Evolutionary conservation across 768 basidiomycete species (phyloP), one percentile per base, ranked within the genome.

Genomic region (Termitomyces sp.): DNA sequence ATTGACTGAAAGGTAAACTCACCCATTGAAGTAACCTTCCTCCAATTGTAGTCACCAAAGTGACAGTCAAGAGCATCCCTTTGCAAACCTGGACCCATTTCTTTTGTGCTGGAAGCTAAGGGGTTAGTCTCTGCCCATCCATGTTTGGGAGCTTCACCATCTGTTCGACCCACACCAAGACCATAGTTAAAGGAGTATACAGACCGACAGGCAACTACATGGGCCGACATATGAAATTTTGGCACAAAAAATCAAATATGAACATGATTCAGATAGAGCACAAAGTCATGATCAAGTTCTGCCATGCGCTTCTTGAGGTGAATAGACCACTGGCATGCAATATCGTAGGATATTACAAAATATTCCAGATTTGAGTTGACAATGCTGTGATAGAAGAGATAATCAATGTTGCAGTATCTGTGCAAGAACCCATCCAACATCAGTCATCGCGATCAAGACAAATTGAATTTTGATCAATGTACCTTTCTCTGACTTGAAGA

Each of bases 1-100:
- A 66, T 76, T 36, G 14, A 36, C 13, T 3, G 13, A 36, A 13
- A 14, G 13, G 36, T 20, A 42, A 22, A 42, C 40, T 8, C 8
- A 22, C 40, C 20, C 40, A 42, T 42, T 8, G 40, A 42, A 20
- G 8, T 42, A 2, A 42, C 20, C 16, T 42, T 42, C 40, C 8
- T 42, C 40, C 40, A 42, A 42, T 42, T 42, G 7, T 42, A 9
- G n/a, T 42, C 40, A 8, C 9, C 40, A 7, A 42, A 42, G 40
- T 42, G 40, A 42, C 20, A 22, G 9, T 42, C 20, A 4, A 42
- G 40, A 1, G 40, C 20, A 12, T 42, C 14, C 36, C 36, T 20
- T 20, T 4, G 40, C n/a, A 10, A 42, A 10, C 40, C 40, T 42
- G 40, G 40, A 22, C 40, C 20, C 20, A 42, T 42, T 42, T 42